Evolutionary conservation across 768 basidiomycete genomes (phyloP).

Genomic region (Nevesoporus exiguus): DNA sequence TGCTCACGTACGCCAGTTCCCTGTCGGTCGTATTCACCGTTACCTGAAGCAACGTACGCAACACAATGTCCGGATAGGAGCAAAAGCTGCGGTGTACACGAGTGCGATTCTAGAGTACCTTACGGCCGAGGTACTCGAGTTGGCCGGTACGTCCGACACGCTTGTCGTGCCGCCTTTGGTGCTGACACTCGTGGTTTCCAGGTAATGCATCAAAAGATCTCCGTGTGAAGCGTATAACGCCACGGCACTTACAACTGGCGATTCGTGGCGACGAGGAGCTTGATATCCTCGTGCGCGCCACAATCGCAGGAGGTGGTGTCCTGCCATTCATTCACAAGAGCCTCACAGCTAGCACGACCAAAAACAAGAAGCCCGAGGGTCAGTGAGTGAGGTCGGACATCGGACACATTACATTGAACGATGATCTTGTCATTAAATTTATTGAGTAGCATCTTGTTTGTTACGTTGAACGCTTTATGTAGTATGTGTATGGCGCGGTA

Average conservation of each 20-base stretch:
- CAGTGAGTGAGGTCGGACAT: slow-evolving; percentile 15
- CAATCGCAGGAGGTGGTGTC: slow-evolving; percentile 89
- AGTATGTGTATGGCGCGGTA: slow-evolving; percentile 10
- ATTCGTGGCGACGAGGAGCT: slow-evolving; percentile 97
- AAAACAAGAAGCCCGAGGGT: slow-evolving; percentile 44
- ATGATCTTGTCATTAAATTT: slow-evolving; percentile 13
- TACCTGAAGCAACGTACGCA: slow-evolving; percentile 90
- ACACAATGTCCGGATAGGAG: slow-evolving; percentile 92
- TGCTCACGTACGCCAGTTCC: slow-evolving; percentile 55
- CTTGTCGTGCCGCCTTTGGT: not conserved
- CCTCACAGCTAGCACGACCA: slow-evolving; percentile 51
- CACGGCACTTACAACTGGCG: slow-evolving; percentile 91
- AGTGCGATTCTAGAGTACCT: slow-evolving; percentile 94
- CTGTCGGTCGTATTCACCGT: slow-evolving; percentile 96
- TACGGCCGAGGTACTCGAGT: slow-evolving; percentile 92
- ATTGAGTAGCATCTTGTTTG: slow-evolving; percentile 13
- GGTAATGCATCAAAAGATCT: slow-evolving; percentile 97
- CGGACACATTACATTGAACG: slow-evolving; percentile 2
- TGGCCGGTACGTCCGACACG: slow-evolving; percentile 65
- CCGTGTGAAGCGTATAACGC: slow-evolving; percentile 95
- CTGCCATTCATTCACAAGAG: slow-evolving; percentile 88
- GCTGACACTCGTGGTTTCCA: slow-evolving; percentile 26
- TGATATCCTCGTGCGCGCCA: slow-evolving; percentile 91
- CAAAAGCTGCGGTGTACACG: slow-evolving; percentile 98
- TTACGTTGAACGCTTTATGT: slow-evolving; percentile 12